A percentile compares a stretch with the other conserved stretches of the same genome.
phyloP scores from a whole-genome alignment of 208 protist species.

The Crithidia bombi region DNA sequence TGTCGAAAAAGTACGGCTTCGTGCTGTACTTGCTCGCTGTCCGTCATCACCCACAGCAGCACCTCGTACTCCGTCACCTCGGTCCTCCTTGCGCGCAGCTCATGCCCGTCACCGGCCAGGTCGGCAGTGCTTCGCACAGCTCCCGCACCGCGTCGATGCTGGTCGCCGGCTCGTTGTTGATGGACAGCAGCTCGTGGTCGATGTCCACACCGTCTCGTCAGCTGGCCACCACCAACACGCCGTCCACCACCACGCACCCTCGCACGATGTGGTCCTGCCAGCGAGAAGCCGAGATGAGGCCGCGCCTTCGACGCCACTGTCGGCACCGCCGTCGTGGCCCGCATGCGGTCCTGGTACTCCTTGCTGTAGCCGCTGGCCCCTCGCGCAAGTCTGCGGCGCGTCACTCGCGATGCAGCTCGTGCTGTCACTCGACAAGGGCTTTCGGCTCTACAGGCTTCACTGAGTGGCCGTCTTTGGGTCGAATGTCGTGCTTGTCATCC shows the following conservation, averaged over 20 bases:
- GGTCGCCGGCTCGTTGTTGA: slow-evolving; percentile 23
- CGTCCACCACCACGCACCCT: slow-evolving; percentile 40
- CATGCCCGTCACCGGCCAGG: slow-evolving; percentile 37
- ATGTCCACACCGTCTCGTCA: slow-evolving; percentile 45
- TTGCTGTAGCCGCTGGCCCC: slow-evolving; percentile 37
- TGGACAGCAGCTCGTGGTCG: slow-evolving; percentile 43
- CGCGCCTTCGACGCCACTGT: slow-evolving; percentile 14
- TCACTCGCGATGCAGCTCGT: slow-evolving; percentile 16
- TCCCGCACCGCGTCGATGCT: slow-evolving; percentile 34
- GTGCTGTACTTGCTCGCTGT: slow-evolving; percentile 35
- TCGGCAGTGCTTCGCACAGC: slow-evolving; percentile 37
- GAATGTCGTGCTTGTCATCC: too few relatives aligned
- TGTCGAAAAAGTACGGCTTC: slow-evolving; percentile 62
- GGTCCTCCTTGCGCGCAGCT: slow-evolving; percentile 19
- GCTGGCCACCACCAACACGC: slow-evolving; percentile 50
- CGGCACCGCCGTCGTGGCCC: slow-evolving; percentile 18
- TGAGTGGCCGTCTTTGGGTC: slow-evolving; percentile 4
- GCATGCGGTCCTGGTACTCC: slow-evolving; percentile 31
- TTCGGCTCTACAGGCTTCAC: not conserved
- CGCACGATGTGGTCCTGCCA: slow-evolving; percentile 46
- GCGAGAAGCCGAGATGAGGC: slow-evolving; percentile 59
- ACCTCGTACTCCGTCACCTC: slow-evolving; percentile 33
- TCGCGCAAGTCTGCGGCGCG: slow-evolving; percentile 12
- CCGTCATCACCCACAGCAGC: slow-evolving; percentile 62
- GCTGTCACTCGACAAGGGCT: slow-evolving; percentile 5